phyloP scores from a whole-genome alignment of 2,329 filamentous ascomycete genomes.

The Aspergillus pseudonomiae region DNA sequence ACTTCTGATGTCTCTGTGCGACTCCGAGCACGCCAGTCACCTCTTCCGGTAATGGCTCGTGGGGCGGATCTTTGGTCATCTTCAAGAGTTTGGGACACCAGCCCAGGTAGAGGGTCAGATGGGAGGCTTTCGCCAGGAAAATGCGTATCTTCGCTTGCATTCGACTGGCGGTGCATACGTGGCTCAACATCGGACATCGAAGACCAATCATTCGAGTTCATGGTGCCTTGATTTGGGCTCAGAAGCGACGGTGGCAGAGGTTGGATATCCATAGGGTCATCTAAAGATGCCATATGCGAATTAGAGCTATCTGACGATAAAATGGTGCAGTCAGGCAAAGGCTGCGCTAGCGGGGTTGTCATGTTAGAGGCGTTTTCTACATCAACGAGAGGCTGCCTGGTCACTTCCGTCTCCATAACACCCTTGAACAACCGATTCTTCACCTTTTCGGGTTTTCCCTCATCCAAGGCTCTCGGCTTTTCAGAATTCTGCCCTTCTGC shows the following conservation, averaged over 20 bases:
- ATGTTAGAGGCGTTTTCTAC: slow-evolving; percentile 58
- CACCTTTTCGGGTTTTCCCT: slow-evolving; percentile 40
- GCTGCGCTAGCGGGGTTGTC: slow-evolving; percentile 58
- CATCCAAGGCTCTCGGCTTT: slow-evolving; percentile 31
- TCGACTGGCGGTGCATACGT: slow-evolving; percentile 26
- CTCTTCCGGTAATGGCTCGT: slow-evolving; percentile 41
- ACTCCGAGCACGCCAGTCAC: slow-evolving; percentile 40
- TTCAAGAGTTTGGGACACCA: slow-evolving; percentile 24
- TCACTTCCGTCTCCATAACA: slow-evolving; percentile 41
- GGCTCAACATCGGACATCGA: slow-evolving; percentile 31
- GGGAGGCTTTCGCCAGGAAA: slow-evolving; percentile 25
- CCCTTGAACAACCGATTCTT: slow-evolving; percentile 49
- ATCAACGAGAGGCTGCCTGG: slow-evolving; percentile 35
- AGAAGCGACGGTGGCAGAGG: slow-evolving; percentile 49
- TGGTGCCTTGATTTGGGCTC: slow-evolving; percentile 37
- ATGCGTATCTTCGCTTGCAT: slow-evolving; percentile 28
- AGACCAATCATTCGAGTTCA: slow-evolving; percentile 33
- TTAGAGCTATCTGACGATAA: slow-evolving; percentile 32
- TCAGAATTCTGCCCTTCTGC: slow-evolving; percentile 34
- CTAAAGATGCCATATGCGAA: slow-evolving; percentile 34
- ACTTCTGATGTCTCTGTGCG: slow-evolving; percentile 34
- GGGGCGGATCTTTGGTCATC: slow-evolving; percentile 45
- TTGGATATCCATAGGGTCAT: slow-evolving; percentile 41
- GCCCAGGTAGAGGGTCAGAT: slow-evolving; percentile 28
- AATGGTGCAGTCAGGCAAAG: slow-evolving; percentile 47